Evolutionary conservation across 1,139 yeast species (phyloP), one percentile per base, ranked within the genome.

Genomic region (Yamadazyma taylorii): DNA sequence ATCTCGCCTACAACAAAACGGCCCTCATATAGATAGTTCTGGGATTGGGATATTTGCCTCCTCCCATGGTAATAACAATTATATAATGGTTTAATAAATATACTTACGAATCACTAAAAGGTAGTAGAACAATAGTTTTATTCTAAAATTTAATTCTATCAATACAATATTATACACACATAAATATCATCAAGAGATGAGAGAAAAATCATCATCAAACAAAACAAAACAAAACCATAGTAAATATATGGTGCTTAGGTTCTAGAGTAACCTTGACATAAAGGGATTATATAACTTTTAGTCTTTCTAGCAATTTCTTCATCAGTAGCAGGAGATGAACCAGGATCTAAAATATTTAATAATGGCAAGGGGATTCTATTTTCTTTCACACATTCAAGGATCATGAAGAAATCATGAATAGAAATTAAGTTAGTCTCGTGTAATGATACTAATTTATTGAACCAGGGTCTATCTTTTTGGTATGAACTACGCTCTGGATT

Each of bases 401-500:
- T 58, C 10, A 60, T 47, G 27, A 67, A 52, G 11, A 67, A 69
- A 22, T 67, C 73, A 26, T 57, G 57, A 2, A 61, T 55, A 4
- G 58, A 53, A 4, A 67, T 45, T 31, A 52, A 56, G 3, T 61
- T 61, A 3, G 51, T 46, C 24, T 64, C 69, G 41, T 61, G 60
- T 28, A 66, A 49, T 4, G 53, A 47, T 16, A 67, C 54, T 33
- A 66, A 54, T 37, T 58, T 63, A 39, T 59, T 64, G 45, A 66
- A 66, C 72, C 73, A 67, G 35, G 63, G 61, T n/a, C 71, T 52
- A 38, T 67, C 73, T 35, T 64, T 66, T 17, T 64, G 58, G 41
- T 67, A 67, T 29, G n/a, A 12, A n/a, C 16, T 17, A n/a, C 15
- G 22, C 4, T 29, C 24, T 3, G 32, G 24, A 19, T 29, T 19